A percentile compares a stretch with the other conserved stretches of the same genome.
phyloP scores from a whole-genome alignment of 1,284 basidiomycete genomes.

The Thecaphora frezii region DNA sequence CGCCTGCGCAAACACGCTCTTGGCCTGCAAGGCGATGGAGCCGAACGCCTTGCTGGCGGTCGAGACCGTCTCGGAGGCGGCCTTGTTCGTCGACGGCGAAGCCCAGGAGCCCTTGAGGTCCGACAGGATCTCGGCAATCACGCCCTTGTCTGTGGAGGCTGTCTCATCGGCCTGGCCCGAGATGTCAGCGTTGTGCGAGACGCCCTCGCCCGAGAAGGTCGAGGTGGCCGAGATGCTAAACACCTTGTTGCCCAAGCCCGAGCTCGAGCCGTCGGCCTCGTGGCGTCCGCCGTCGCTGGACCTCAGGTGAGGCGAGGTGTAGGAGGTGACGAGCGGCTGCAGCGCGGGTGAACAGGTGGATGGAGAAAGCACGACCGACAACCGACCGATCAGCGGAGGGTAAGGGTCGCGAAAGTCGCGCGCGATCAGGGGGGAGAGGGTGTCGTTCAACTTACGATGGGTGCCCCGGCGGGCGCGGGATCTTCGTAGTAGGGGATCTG shows the following conservation, averaged over 20 bases:
- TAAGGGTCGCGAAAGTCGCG: conserved; percentile 5
- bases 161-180: not conserved
- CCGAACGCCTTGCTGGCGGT: conserved; percentile 22
- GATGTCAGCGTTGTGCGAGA: conserved; percentile 14
- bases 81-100: conserved; percentile 10
- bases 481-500: conserved; percentile 47
- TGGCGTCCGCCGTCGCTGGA: conserved; percentile 5
- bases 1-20: conserved; percentile 24
- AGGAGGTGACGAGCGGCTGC: conserved; percentile 38
- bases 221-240: conserved; percentile 38
- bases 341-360: not conserved
- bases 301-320: conserved; percentile 32
- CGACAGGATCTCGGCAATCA: conserved; percentile 26
- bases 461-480: conserved; percentile 25
- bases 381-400: conserved; percentile 6
- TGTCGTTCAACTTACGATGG: conserved; percentile 25
- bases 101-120: conserved; percentile 12
- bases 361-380: conserved; percentile 1
- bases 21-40: conserved; percentile 27
- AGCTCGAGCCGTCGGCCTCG: conserved; percentile 8
- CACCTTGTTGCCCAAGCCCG: conserved; percentile 25
- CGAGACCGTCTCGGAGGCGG: conserved; percentile 19
- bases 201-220: conserved; percentile 27
- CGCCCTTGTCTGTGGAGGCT: conserved; percentile 16
- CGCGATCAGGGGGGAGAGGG: conserved; percentile 5